phyloP scores from a whole-genome alignment of 805 yeast genomes.

The Myxozyma kluyveri region DNA sequence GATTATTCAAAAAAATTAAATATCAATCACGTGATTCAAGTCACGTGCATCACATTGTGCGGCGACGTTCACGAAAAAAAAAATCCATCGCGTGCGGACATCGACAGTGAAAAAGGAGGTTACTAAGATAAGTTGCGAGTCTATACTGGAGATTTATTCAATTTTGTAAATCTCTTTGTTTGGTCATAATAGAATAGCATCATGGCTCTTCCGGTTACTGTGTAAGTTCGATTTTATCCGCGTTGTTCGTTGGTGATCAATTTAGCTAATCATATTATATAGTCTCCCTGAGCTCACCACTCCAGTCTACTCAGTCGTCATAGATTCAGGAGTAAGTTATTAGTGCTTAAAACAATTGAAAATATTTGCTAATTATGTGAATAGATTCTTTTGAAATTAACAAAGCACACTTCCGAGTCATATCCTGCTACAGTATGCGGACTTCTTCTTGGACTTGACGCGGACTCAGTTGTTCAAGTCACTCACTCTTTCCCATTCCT shows the following conservation, averaged over 20 bases:
- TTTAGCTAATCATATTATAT: slow-evolving; percentile 1
- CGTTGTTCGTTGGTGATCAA: not conserved
- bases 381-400: slow-evolving; percentile 53
- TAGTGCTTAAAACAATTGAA: not conserved
- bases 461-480: slow-evolving; percentile 46
- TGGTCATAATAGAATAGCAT: not conserved
- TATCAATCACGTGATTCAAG: not conserved
- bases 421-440: slow-evolving; percentile 65
- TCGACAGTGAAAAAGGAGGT: too few relatives aligned
- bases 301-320: slow-evolving; percentile 23
- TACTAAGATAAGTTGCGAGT: too few relatives aligned
- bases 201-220: slow-evolving; percentile 27
- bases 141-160: too few relatives aligned
- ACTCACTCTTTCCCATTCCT: slow-evolving; percentile 72
- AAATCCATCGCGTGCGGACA: too few relatives aligned
- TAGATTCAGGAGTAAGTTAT: slow-evolving; percentile 29
- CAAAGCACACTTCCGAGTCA: slow-evolving; percentile 64
- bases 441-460: slow-evolving; percentile 66
- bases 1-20: not conserved
- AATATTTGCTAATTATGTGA: not conserved
- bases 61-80: too few relatives aligned
- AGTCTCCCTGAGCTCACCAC: slow-evolving; percentile 29
- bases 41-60: too few relatives aligned
- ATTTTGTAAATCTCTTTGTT: too few relatives aligned
- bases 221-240: slow-evolving; percentile 14